Percentiles rank a stretch among this genome's conserved stretches.
Evolutionary conservation across 805 yeast genomes (phyloP).

Genomic region (Saccharomycopsis amapae): DNA sequence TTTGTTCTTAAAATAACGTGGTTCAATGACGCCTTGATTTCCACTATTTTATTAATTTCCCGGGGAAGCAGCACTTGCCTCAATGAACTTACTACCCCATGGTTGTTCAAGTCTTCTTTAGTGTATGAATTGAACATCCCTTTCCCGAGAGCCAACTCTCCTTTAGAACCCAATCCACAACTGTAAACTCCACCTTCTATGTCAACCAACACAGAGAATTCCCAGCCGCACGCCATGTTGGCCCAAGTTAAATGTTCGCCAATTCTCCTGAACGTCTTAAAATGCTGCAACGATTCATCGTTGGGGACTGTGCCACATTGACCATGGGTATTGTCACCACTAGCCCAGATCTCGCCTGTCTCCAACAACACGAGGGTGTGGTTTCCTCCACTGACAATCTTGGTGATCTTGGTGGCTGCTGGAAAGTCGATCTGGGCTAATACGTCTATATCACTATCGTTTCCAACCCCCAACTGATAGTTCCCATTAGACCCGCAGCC

Average conservation of each 20-base stretch:
- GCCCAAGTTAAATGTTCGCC: too few relatives aligned
- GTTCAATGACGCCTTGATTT: constrained; percentile 36
- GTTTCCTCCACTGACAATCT: constrained; percentile 76
- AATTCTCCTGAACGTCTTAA: too few relatives aligned
- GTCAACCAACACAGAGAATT: constrained; percentile 49
- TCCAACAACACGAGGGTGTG: constrained; percentile 60
- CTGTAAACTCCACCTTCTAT: constrained; percentile 31
- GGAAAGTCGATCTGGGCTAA: constrained; percentile 16
- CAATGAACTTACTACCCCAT: constrained; percentile 1
- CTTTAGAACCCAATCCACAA: constrained; percentile 61
- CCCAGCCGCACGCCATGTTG: constrained; percentile 74
- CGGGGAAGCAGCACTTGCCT: too few relatives aligned
- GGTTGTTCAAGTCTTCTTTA: constrained; percentile 2
- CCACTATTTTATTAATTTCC: constrained; percentile 13
- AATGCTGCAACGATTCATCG: constrained; percentile 17
- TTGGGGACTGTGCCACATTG: constrained; percentile 39
- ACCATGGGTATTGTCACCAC: constrained; percentile 54
- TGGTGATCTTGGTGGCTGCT: constrained; percentile 18
- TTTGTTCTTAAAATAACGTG: constrained; percentile 37
- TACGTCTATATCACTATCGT: constrained; percentile 40
- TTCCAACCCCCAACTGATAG: constrained; percentile 60
- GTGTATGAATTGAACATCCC: constrained; percentile 12
- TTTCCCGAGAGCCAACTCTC: constrained; percentile 61
- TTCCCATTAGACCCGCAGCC: constrained; percentile 84
- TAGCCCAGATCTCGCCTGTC: constrained; percentile 45